Conservation (phyloP, 331 rosid genomes). For the Prunus yedoensis region DNA sequence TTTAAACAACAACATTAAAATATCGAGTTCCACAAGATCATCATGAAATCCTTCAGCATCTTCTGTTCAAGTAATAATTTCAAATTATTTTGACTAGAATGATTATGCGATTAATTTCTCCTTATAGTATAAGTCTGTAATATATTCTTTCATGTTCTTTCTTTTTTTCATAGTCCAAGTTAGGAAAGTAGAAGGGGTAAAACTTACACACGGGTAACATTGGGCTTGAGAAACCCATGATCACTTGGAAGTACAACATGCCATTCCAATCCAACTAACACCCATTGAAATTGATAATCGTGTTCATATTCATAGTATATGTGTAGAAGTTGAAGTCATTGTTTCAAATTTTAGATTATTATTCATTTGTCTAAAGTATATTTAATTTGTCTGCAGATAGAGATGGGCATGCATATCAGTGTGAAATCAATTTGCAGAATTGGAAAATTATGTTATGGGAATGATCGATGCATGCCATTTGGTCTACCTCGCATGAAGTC, state of each 20-base stretch:
- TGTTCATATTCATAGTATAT: not conserved
- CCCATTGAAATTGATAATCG: too few relatives aligned
- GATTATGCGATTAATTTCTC: not conserved
- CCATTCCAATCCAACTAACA: too few relatives aligned
- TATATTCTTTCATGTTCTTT: not conserved
- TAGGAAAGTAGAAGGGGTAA: too few relatives aligned
- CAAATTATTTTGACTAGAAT: not conserved
- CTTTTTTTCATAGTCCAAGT: not conserved
- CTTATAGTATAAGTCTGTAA: not conserved
- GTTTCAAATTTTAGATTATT: not conserved
- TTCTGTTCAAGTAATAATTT: not conserved
- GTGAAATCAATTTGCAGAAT: not conserved
- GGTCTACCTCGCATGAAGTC: not conserved
- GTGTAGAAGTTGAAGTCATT: not conserved
- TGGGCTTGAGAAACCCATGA: too few relatives aligned
- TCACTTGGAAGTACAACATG: too few relatives aligned
- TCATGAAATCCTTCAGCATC: not conserved
- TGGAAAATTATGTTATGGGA: not conserved
- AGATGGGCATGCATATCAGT: not conserved
- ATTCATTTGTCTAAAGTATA: not conserved
- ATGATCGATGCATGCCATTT: slow-evolving; percentile 8
- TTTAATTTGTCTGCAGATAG: not conserved
- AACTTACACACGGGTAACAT: too few relatives aligned
- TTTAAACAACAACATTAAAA: too few relatives aligned
- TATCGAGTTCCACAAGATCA: not conserved